Percentiles rank a stretch among this genome's conserved stretches.
These are phyloP conservation scores for Helicostylum pulchrum DNA, from an alignment of 192 early-diverging fungal genomes.

Conservation along the genomic window DNA sequence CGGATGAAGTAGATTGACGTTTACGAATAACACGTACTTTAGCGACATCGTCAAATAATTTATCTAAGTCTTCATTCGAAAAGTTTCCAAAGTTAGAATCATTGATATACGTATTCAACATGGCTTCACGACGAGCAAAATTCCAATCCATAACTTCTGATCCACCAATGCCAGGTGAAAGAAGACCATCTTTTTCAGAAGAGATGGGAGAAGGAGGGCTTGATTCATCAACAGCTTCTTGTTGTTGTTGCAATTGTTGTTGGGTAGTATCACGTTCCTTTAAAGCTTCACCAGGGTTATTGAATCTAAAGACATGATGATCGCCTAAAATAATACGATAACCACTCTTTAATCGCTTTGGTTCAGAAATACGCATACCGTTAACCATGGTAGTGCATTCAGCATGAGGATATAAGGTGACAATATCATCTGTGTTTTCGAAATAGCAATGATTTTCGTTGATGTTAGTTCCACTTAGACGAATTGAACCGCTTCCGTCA, in stretches of 20 bases:
- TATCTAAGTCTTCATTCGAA: slow-evolving; percentile 52
- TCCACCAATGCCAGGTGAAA: slow-evolving; percentile 8
- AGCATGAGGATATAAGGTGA: slow-evolving; percentile 59
- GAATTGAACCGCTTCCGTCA: slow-evolving; percentile 34
- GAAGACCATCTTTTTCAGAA: neutral
- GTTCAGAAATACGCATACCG: slow-evolving; percentile 59
- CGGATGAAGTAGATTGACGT: slow-evolving; percentile 20
- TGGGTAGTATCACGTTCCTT: slow-evolving; percentile 45
- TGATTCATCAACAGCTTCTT: neutral
- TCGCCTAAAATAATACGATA: slow-evolving; percentile 78
- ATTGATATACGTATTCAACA: slow-evolving; percentile 43
- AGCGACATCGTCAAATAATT: slow-evolving; percentile 55
- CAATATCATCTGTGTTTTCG: slow-evolving; percentile 56
- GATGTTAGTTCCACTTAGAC: slow-evolving; percentile 58
- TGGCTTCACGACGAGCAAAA: slow-evolving; percentile 69
- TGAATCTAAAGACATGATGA: slow-evolving; percentile 82
- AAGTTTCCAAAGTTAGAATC: slow-evolving; percentile 46
- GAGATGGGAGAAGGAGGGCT: slow-evolving; percentile 13
- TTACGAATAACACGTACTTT: slow-evolving; percentile 41
- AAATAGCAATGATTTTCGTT: slow-evolving; percentile 70
- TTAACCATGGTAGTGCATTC: slow-evolving; percentile 73
- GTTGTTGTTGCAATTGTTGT: neutral
- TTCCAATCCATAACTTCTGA: slow-evolving; percentile 69
- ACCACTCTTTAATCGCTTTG: slow-evolving; percentile 61
- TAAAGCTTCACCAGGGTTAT: slow-evolving; percentile 79